These are phyloP conservation scores for Dipteronia sinensis DNA, from an alignment of 345 rosid species.

Conservation along the genomic window DNA sequence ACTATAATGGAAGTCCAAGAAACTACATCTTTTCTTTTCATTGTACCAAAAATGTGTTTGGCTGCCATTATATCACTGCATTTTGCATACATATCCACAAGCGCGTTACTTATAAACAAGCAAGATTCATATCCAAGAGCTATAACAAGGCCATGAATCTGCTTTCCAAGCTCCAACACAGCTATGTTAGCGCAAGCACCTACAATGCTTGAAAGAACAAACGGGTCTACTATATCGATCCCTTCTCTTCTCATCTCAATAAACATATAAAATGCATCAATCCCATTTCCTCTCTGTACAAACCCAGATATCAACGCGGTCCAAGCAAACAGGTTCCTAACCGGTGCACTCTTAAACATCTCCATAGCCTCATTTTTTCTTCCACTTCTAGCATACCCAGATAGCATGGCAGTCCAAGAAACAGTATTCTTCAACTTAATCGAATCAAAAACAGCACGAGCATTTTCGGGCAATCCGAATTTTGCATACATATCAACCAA, in stretches of 20 bases:
- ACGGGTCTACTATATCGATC: slow-evolving; percentile 66
- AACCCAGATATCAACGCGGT: slow-evolving; percentile 77
- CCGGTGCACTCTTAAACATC: slow-evolving; percentile 42
- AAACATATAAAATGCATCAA: slow-evolving; percentile 55
- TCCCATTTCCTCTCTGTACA: slow-evolving; percentile 67
- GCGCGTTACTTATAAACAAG: slow-evolving; percentile 64
- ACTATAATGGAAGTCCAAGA: slow-evolving; percentile 84
- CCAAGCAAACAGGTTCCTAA: slow-evolving; percentile 61
- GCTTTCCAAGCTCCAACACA: slow-evolving; percentile 59
- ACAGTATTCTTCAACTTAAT: slow-evolving; percentile 46
- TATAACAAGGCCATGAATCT: slow-evolving; percentile 60
- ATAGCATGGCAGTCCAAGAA: slow-evolving; percentile 67
- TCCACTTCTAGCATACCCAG: slow-evolving; percentile 68
- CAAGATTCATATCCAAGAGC: slow-evolving; percentile 59
- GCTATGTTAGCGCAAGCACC: slow-evolving; percentile 81
- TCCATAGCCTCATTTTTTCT: slow-evolving; percentile 58
- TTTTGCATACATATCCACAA: slow-evolving; percentile 87
- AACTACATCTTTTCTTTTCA: slow-evolving; percentile 65
- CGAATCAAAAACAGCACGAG: slow-evolving; percentile 56
- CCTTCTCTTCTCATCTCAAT: slow-evolving; percentile 72
- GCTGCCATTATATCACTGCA: slow-evolving; percentile 73
- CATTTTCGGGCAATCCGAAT: slow-evolving; percentile 46
- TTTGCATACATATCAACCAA: slow-evolving; percentile 79
- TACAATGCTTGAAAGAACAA: slow-evolving; percentile 69
- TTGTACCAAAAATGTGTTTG: slow-evolving; percentile 44